phyloP scores from a whole-genome alignment of 352 stramenopile genomes.

The Phytopythium helicoides region DNA sequence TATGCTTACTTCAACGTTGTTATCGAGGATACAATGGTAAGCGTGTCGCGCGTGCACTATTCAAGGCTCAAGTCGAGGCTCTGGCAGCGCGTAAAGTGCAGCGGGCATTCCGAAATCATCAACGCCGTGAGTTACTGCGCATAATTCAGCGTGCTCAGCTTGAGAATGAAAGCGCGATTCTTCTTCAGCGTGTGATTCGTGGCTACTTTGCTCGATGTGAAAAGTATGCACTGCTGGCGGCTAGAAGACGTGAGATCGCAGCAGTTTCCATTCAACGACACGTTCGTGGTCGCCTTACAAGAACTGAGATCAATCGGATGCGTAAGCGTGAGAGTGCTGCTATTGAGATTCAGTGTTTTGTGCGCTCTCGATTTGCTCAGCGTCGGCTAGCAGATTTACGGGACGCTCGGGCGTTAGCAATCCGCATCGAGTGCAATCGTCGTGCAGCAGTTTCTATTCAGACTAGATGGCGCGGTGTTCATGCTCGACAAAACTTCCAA shows the following conservation, averaged over 20 bases:
- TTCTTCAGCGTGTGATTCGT: conserved; percentile 56
- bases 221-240: neutral
- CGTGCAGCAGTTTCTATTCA: conserved; percentile 57
- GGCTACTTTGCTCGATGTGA: conserved; percentile 52
- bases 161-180: conserved; percentile 49
- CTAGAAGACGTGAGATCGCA: neutral
- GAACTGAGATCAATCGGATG: neutral
- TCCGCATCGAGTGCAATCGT: conserved; percentile 7
- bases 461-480: conserved; percentile 34
- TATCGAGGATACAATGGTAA: conserved; percentile 83
- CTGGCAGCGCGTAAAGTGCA: conserved; percentile 64
- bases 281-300: neutral
- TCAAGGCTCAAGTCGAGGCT: conserved; percentile 57
- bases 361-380: neutral
- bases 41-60: conserved; percentile 54
- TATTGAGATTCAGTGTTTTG: neutral
- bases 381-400: conserved; percentile 1
- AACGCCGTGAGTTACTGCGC: conserved; percentile 48
- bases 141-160: conserved; percentile 66
- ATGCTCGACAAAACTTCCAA: conserved; percentile 31
- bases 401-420: neutral
- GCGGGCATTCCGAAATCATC: conserved; percentile 59
- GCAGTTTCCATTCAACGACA: neutral
- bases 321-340: neutral
- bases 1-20: conserved; percentile 56